Evolutionary conservation across 2,329 filamentous ascomycete species (phyloP).

Genomic region (Bisporella sp.): DNA sequence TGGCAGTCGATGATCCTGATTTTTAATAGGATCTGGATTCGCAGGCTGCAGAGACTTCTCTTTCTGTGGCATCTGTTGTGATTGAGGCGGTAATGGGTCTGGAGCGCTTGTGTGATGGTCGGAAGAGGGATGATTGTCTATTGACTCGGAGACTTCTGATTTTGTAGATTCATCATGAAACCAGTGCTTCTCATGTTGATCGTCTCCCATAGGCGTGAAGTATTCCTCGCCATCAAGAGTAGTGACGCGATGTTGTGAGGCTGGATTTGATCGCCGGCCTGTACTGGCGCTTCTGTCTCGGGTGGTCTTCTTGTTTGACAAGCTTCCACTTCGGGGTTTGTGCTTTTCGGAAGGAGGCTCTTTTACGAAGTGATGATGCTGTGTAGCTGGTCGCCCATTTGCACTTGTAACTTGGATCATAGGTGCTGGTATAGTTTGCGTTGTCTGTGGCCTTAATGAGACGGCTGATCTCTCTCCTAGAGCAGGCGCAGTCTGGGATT

Average conservation of each 20-base stretch:
- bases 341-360: constrained; percentile 29
- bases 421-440: constrained; percentile 38
- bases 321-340: constrained; percentile 29
- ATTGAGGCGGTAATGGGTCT: constrained; percentile 15
- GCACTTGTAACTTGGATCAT: constrained; percentile 73
- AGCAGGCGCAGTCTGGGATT: constrained; percentile 32
- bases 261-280: constrained; percentile 28
- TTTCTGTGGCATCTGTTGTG: constrained; percentile 21
- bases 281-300: constrained; percentile 43
- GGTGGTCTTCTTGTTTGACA: constrained; percentile 38
- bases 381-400: constrained; percentile 35
- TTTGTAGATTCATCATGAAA: constrained; percentile 22
- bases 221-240: constrained; percentile 44
- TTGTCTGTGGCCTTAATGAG: constrained; percentile 22
- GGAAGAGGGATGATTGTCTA: too few relatives aligned
- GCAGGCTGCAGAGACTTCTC: constrained; percentile 14
- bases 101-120: too few relatives aligned
- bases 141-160: too few relatives aligned
- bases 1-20: constrained; percentile 16
- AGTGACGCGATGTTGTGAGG: constrained; percentile 28
- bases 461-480: constrained; percentile 26
- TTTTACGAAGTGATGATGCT: constrained; percentile 11
- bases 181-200: constrained; percentile 26
- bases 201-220: constrained; percentile 41
- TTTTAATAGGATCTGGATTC: constrained; percentile 2